These are phyloP conservation scores for Lophiotrema nucula DNA, from an alignment of 495 filamentous ascomycete genomes.

Conservation along the genomic window DNA sequence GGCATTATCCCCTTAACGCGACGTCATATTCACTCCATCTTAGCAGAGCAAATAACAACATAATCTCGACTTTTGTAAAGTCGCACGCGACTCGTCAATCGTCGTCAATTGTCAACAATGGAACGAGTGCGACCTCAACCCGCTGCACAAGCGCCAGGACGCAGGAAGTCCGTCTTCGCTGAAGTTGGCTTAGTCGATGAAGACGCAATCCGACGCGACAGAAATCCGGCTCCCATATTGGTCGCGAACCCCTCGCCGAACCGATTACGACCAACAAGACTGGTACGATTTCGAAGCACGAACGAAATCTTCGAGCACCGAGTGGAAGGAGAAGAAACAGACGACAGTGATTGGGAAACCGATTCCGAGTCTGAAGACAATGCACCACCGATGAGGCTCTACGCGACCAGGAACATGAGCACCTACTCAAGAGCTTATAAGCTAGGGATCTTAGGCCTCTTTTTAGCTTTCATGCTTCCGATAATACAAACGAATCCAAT, in stretches of 20 bases:
- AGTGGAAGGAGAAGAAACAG: constrained; percentile 12
- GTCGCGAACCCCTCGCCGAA: constrained; percentile 2
- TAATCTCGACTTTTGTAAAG: neutral
- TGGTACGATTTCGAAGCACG: constrained; percentile 37
- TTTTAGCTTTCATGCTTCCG: constrained; percentile 34
- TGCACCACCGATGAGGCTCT: constrained; percentile 2
- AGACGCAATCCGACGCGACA: constrained; percentile 11
- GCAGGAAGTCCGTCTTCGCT: constrained; percentile 26
- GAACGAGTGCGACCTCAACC: constrained; percentile 20
- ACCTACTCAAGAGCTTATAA: constrained; percentile 20
- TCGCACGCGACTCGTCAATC: neutral
- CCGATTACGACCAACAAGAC: constrained; percentile 15
- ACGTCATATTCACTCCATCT: no score
- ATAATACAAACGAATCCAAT: constrained; percentile 31
- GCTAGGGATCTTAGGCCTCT: constrained; percentile 31
- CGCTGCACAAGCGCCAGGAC: neutral
- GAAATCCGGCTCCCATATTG: constrained; percentile 14
- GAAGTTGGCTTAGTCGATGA: constrained; percentile 30
- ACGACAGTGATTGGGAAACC: constrained; percentile 17
- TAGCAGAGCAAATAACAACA: no score
- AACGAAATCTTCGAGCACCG: constrained; percentile 31
- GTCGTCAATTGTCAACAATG: neutral
- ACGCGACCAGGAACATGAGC: neutral
- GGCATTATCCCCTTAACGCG: neutral
- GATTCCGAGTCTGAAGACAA: constrained; percentile 4